A percentile compares a stretch with the other conserved stretches of the same genome.
phyloP scores from a whole-genome alignment of 768 basidiomycete species.

The Boletellus ananiceps region DNA sequence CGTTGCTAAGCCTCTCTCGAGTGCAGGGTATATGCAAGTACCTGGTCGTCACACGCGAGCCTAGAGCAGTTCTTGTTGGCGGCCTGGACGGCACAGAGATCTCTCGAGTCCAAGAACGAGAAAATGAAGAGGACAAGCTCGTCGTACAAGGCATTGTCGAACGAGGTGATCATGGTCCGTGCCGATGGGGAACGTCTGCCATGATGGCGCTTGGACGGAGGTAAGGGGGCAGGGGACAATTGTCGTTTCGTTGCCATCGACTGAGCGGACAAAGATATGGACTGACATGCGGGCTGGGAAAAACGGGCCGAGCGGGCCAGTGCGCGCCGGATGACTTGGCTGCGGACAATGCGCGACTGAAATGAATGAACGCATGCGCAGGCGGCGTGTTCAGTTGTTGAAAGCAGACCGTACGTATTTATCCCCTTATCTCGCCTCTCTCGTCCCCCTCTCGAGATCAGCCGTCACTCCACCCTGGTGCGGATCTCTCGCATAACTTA shows the following conservation, averaged over 20 bases:
- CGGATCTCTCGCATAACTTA: constrained; percentile 1
- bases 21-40: constrained; percentile 25
- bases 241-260: constrained; percentile 39
- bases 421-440: not conserved
- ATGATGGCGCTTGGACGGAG: constrained; percentile 55
- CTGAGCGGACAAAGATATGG: not conserved
- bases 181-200: constrained; percentile 10
- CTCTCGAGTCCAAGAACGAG: constrained; percentile 60
- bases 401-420: not conserved
- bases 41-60: constrained; percentile 63
- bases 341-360: no score
- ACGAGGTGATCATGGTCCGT: constrained; percentile 29
- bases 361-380: not conserved
- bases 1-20: constrained; percentile 9
- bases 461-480: not conserved
- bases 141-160: constrained; percentile 63
- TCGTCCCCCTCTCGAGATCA: not conserved
- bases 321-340: not conserved
- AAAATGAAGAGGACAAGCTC: constrained; percentile 74
- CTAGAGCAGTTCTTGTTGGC: constrained; percentile 65
- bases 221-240: constrained; percentile 47
- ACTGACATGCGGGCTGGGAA: constrained; percentile 2
- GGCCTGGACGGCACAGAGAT: constrained; percentile 62
- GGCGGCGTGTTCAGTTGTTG: not conserved
- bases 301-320: constrained; percentile 11